phyloP scores from a whole-genome alignment of 306 rosid species.

The Albizia julibrissin region DNA sequence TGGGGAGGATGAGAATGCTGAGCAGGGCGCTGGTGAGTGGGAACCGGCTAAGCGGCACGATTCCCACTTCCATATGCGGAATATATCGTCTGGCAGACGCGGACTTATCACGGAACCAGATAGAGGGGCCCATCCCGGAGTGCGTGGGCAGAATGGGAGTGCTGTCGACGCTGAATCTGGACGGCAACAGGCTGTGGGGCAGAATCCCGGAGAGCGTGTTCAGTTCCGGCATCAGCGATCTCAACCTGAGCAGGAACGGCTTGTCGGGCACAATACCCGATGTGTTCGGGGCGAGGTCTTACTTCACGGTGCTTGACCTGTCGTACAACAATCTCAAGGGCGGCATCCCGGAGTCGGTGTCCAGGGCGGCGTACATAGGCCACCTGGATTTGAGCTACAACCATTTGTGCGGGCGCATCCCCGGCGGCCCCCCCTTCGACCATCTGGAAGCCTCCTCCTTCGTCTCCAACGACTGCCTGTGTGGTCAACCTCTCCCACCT shows the following conservation, averaged over 20 bases:
- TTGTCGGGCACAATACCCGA: constrained; percentile 64
- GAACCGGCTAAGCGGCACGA: constrained; percentile 60
- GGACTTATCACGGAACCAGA: constrained; percentile 70
- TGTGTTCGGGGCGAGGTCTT: constrained; percentile 61
- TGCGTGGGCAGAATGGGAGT: constrained; percentile 83
- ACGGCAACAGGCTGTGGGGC: constrained; percentile 62
- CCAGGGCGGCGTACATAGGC: constrained; percentile 67
- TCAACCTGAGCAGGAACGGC: constrained; percentile 68
- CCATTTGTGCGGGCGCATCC: constrained; percentile 82
- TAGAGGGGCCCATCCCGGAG: constrained; percentile 66
- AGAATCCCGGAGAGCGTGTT: constrained; percentile 58
- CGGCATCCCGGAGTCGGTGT: constrained; percentile 58
- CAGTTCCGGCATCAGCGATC: constrained; percentile 58
- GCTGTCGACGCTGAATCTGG: constrained; percentile 66
- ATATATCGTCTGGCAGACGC: constrained; percentile 89
- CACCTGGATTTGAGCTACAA: constrained; percentile 96
- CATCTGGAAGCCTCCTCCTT: constrained; percentile 91
- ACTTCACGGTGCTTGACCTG: constrained; percentile 76
- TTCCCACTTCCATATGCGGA: constrained; percentile 54
- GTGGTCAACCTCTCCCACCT: constrained; percentile 84
- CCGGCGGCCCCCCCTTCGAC: constrained; percentile 80
- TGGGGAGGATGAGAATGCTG: constrained; percentile 64
- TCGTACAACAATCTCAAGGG: constrained; percentile 67
- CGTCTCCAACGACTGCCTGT: constrained; percentile 73
- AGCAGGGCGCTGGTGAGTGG: constrained; percentile 86